Conservation (phyloP, 768 basidiomycete species). For the Leccinum longicurvipes region DNA sequence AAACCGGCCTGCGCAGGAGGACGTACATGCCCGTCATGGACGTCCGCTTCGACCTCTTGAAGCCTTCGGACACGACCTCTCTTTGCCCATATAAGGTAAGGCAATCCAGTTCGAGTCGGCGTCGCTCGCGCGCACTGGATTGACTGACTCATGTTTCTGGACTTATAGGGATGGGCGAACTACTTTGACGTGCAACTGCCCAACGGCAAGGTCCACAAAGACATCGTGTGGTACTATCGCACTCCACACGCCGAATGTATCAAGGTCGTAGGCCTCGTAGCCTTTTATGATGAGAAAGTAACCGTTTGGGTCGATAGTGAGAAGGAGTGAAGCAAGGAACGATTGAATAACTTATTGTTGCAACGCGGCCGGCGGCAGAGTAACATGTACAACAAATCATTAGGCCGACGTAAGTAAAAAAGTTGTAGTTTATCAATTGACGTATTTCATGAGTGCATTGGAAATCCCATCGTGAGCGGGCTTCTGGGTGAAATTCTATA, state of each 20-base stretch:
- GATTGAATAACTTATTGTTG: background rate
- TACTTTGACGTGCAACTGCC: constrained; percentile 53
- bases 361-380: background rate
- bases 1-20: constrained; percentile 53
- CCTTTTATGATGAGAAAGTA: constrained; percentile 67
- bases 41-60: constrained; percentile 48
- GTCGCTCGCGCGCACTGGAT: background rate
- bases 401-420: background rate
- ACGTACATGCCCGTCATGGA: constrained; percentile 62
- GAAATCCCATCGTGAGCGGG: constrained; percentile 12
- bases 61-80: constrained; percentile 43
- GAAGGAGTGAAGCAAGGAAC: constrained; percentile 35
- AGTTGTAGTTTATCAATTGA: background rate
- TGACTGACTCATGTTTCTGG: background rate
- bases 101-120: background rate
- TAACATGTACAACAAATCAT: constrained; percentile 5
- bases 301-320: constrained; percentile 62
- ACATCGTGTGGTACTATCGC: constrained; percentile 66
- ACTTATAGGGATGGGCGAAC: constrained; percentile 51
- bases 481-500: constrained; percentile 14
- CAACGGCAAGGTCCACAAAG: constrained; percentile 40
- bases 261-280: constrained; percentile 47
- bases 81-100: constrained; percentile 64
- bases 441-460: constrained; percentile 1
- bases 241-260: constrained; percentile 49